Base-by-base conservation (phyloP, 2,329 filamentous ascomycete genomes). In the Penicillium occitanis region DNA sequence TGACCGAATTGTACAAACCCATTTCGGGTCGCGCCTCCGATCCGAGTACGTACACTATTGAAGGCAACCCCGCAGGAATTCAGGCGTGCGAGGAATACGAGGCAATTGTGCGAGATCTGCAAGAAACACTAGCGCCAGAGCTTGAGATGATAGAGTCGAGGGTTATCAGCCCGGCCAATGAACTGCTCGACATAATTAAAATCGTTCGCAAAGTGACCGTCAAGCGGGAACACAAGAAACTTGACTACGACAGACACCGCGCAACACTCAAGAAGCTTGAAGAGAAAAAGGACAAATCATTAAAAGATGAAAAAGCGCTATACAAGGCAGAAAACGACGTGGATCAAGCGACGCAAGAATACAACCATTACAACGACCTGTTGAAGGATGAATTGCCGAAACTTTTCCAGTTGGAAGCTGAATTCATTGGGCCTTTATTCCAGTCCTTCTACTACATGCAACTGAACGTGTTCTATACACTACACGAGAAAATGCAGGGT, bases 361-460 rank as follows among this genome's bases (percentile, higher is more conserved):
- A 90, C 82, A 94, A 98, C 78, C 96, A 97, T 82, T 98, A 95
- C 85, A 99, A 99, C 81, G 92, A 97, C 74, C 84, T 99, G 61
- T 86, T 99, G 68, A 99, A 99, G 82, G 92, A 96, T 19, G 95
- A 99, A 80, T 83, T 99, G 69, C 95, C 95, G 33, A 92, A 93
- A 78, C 86, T 99, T 11, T 99, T 99, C 79, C 79, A 83, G 7
- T 87, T 99, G 19, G 95, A 99, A 79, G 87, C 90, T 69, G 91
- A 98, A 78, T 98, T 99, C 78, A 99, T 99, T 78, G 90, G 92
- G 71, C 95, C 95, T 2, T 87, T 99, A 7, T 99, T 99, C 85
- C 95, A 98, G 78, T 96, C 92, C 10, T 99, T 99, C 82, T 99
- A 99, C 82, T 99, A 98, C 84, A 99, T 99, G 95, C 95, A 99